These are phyloP conservation scores for Phytopythium sindhum DNA, from an alignment of 352 stramenopile genomes.

Conservation along the genomic window DNA sequence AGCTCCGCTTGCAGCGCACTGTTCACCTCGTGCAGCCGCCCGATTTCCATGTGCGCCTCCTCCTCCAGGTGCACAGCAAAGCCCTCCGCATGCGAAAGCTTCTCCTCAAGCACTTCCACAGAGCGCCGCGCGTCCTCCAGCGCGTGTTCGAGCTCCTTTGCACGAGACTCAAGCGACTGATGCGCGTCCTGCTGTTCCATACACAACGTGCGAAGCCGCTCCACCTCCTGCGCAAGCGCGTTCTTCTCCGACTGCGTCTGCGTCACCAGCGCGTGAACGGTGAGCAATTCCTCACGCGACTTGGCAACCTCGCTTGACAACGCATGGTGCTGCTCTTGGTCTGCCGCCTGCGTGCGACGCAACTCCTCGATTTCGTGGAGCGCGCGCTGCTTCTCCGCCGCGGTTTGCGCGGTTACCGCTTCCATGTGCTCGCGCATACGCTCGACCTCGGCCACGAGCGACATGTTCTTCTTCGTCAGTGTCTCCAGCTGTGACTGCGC, in stretches of 20 bases:
- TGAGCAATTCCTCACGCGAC: conserved; percentile 21
- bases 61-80: conserved; percentile 60
- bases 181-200: conserved; percentile 34
- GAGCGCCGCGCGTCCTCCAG: conserved; percentile 59
- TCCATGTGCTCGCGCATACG: conserved; percentile 42
- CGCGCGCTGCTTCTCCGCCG: conserved; percentile 1
- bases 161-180: conserved; percentile 39
- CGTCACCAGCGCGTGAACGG: conserved; percentile 21
- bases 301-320: conserved; percentile 17
- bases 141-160: conserved; percentile 49
- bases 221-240: conserved; percentile 29
- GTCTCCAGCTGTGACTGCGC: conserved; percentile 50
- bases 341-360: neutral
- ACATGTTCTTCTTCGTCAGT: conserved; percentile 62
- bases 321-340: conserved; percentile 3
- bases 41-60: conserved; percentile 61
- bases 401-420: neutral
- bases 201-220: conserved; percentile 19
- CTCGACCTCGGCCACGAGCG: conserved; percentile 48
- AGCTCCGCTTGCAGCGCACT: conserved; percentile 59
- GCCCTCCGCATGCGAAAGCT: conserved; percentile 51
- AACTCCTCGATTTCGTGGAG: conserved; percentile 7
- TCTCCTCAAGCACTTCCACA: conserved; percentile 73
- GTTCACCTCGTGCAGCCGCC: conserved; percentile 58
- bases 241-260: conserved; percentile 39